Evolutionary conservation across 2,329 filamentous ascomycete genomes (phyloP).

Genomic region (Paramyrothecium sp.): DNA sequence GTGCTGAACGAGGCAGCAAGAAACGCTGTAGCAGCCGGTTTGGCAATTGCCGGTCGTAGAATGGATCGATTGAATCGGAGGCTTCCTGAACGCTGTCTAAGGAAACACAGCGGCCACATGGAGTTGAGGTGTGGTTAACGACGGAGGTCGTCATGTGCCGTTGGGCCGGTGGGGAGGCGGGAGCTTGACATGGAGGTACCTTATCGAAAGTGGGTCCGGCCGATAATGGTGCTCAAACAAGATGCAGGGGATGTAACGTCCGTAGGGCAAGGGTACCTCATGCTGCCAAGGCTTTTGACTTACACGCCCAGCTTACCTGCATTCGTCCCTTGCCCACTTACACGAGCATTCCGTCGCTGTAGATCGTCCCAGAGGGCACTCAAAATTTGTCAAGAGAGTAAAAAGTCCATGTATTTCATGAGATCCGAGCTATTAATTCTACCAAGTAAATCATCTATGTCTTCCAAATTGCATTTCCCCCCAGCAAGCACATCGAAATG

Average conservation of each 20-base stretch:
- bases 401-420: neutral
- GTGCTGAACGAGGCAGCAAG: constrained; percentile 22
- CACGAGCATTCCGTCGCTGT: too few relatives aligned
- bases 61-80: neutral
- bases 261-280: too few relatives aligned
- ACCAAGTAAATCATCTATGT: neutral
- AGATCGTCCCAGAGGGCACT: too few relatives aligned
- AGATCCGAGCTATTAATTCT: neutral
- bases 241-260: too few relatives aligned
- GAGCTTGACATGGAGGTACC: neutral
- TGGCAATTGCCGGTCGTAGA: neutral
- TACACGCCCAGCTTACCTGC: too few relatives aligned
- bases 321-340: too few relatives aligned
- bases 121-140: neutral
- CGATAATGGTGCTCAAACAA: too few relatives aligned
- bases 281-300: too few relatives aligned
- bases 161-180: neutral
- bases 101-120: neutral
- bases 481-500: neutral
- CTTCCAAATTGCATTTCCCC: neutral
- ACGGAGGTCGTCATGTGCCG: neutral
- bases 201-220: too few relatives aligned
- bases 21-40: neutral
- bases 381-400: neutral
- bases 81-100: neutral